Evolutionary conservation across 257 asterid species (phyloP).

Genomic region (Eustoma russellianum): DNA sequence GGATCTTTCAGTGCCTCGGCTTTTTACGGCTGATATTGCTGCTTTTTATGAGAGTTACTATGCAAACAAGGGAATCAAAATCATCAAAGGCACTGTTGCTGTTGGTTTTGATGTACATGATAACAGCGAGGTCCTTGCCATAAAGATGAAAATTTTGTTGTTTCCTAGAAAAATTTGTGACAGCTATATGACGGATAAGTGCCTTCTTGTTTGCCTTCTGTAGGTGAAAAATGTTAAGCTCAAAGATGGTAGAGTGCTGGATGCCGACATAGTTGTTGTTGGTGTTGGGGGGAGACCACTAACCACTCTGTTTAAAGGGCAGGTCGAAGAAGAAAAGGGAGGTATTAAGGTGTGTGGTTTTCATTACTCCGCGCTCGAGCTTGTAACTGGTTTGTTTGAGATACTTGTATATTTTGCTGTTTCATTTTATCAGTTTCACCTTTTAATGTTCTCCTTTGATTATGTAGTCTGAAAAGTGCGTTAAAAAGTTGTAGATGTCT

Average conservation of each 20-base stretch:
- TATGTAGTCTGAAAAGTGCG: conserved; percentile 3
- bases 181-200: conserved; percentile 5
- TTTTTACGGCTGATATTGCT: conserved; percentile 86
- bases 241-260: conserved; percentile 87
- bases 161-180: not conserved
- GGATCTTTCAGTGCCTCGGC: conserved; percentile 74
- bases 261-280: conserved; percentile 89
- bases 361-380: not conserved
- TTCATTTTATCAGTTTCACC: conserved; percentile 16
- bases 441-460: conserved; percentile 40
- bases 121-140: conserved; percentile 55
- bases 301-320: conserved; percentile 63
- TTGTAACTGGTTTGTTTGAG: not conserved
- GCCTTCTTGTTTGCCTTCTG: conserved; percentile 8
- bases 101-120: conserved; percentile 65
- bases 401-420: not conserved
- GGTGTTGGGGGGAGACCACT: conserved; percentile 93
- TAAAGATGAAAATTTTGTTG: conserved; percentile 1
- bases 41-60: conserved; percentile 85
- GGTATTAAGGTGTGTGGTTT: conserved; percentile 72
- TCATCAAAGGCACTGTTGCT: conserved; percentile 94
- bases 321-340: conserved; percentile 87
- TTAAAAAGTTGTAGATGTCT: too few relatives aligned
- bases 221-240: conserved; percentile 82
- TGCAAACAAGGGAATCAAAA: conserved; percentile 64